Evolutionary conservation across 164 flowering plant species (phyloP).

Genomic region (Saururus chinensis): DNA sequence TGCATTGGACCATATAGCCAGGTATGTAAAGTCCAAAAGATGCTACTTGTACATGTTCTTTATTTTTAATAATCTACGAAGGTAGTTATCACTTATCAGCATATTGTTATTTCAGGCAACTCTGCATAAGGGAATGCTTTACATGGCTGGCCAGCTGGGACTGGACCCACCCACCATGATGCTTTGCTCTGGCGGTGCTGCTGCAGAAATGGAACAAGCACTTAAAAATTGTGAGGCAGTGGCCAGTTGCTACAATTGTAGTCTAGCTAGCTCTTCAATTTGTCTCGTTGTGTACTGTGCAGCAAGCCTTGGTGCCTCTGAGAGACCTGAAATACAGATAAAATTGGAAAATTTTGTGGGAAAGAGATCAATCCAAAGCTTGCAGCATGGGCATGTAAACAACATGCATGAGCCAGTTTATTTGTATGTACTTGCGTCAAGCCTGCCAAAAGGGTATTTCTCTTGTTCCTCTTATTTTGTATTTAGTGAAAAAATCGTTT

Average conservation of each 20-base stretch:
- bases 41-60: not conserved
- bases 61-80: not conserved
- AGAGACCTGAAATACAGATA: slow-evolving; percentile 37
- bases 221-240: slow-evolving; percentile 81
- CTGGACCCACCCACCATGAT: slow-evolving; percentile 95
- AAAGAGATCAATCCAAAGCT: slow-evolving; percentile 17
- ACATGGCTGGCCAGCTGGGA: slow-evolving; percentile 99
- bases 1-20: slow-evolving; percentile 99
- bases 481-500: too few species aligned
- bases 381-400: slow-evolving; percentile 13
- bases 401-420: slow-evolving; percentile 32
- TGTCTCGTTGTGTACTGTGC: slow-evolving; percentile 69
- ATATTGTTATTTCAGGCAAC: slow-evolving; percentile 54
- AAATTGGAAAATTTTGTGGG: slow-evolving; percentile 29
- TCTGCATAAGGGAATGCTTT: slow-evolving; percentile 60
- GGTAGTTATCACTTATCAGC: not conserved
- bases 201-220: slow-evolving; percentile 70
- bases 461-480: not conserved
- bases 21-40: slow-evolving; percentile 24
- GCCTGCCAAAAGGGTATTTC: slow-evolving; percentile 79
- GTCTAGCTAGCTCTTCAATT: slow-evolving; percentile 61
- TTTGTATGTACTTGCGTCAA: slow-evolving; percentile 66
- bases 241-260: slow-evolving; percentile 62
- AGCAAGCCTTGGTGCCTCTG: slow-evolving; percentile 22
- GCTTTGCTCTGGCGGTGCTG: slow-evolving; percentile 50